These are phyloP conservation scores for Eucalyptus leucophloia DNA, from an alignment of 345 rosid species.

Conservation along the genomic window DNA sequence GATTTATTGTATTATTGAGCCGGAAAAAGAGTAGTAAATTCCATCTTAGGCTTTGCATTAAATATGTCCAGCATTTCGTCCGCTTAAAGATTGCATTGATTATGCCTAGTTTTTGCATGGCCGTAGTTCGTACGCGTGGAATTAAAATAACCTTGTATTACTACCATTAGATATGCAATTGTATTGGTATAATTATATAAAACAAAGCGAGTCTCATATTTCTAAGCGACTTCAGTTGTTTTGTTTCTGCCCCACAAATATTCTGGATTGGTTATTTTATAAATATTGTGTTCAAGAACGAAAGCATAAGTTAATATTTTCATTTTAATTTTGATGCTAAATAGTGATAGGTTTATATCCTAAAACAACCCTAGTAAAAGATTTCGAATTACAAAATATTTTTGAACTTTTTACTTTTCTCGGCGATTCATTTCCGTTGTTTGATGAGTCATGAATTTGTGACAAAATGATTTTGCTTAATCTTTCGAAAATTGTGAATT, in stretches of 20 bases:
- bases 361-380: background rate
- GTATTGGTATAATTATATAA: background rate
- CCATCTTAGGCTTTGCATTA: background rate
- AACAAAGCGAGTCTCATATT: background rate
- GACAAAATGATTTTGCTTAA: background rate
- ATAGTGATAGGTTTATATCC: background rate
- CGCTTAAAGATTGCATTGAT: background rate
- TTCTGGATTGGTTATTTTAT: background rate
- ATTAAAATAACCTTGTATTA: background rate
- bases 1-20: background rate
- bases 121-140: background rate
- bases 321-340: background rate
- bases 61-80: background rate
- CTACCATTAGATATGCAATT: background rate
- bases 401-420: background rate
- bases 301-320: background rate
- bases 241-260: background rate
- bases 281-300: background rate
- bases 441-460: background rate
- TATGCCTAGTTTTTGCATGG: background rate
- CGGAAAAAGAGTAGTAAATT: background rate
- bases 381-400: background rate
- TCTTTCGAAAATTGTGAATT: background rate
- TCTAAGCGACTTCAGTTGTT: background rate
- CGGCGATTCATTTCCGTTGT: background rate